Conservation (phyloP, 2,329 filamentous ascomycete genomes). For the Fulvia fulva region DNA sequence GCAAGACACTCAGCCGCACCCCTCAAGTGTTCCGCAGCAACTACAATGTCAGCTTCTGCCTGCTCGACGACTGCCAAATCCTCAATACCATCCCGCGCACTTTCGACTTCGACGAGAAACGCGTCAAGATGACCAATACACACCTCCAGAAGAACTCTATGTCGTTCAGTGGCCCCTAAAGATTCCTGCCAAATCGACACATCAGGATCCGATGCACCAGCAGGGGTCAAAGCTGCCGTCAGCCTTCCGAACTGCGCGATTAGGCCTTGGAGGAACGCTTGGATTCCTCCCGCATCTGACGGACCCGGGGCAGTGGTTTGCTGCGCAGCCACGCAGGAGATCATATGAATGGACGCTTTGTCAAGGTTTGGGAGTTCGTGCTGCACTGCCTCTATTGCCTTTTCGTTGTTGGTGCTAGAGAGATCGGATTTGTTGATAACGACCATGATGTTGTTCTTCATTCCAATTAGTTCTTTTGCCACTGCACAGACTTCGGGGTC, state of each 20-base stretch:
- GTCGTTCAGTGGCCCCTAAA: constrained; percentile 84
- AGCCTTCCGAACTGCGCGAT: constrained; percentile 65
- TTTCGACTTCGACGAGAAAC: constrained; percentile 61
- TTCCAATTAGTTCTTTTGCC: constrained; percentile 46
- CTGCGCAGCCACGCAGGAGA: constrained; percentile 60
- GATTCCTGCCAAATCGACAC: constrained; percentile 73
- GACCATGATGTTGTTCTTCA: constrained; percentile 53
- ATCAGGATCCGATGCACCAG: constrained; percentile 45
- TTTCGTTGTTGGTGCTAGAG: constrained; percentile 5
- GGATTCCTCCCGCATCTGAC: constrained; percentile 61
- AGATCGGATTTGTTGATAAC: constrained; percentile 60
- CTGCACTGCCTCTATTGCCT: constrained; percentile 31
- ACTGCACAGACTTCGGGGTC: constrained; percentile 57
- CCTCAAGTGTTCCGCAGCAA: constrained; percentile 84
- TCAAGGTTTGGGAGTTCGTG: constrained; percentile 42
- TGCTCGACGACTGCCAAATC: constrained; percentile 11
- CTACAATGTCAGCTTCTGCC: constrained; percentile 71
- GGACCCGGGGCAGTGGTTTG: constrained; percentile 2
- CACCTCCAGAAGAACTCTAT: constrained; percentile 72
- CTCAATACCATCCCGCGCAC: constrained; percentile 3
- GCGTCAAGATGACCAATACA: constrained; percentile 68
- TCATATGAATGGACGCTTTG: constrained; percentile 51
- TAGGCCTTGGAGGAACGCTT: constrained; percentile 63
- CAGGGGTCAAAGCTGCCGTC: constrained; percentile 51
- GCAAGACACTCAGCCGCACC: constrained; percentile 76